phyloP scores from a whole-genome alignment of 345 rosid genomes.

The Punica granatum region DNA sequence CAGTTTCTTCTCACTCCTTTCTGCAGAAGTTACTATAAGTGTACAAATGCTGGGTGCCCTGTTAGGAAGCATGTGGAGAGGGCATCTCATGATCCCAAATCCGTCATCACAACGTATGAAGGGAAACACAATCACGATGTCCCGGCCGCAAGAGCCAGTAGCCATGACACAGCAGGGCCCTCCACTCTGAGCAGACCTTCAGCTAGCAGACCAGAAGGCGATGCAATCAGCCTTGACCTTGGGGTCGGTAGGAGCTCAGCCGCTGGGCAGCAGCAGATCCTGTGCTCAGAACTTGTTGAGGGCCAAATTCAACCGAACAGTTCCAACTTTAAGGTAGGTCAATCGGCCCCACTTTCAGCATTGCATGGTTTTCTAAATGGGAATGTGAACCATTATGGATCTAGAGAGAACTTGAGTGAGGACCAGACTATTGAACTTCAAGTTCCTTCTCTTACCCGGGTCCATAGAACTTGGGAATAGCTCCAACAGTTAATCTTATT shows the following conservation, averaged over 20 bases:
- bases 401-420: slow-evolving; percentile 46
- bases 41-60: slow-evolving; percentile 88
- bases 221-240: slow-evolving; percentile 77
- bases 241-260: slow-evolving; percentile 73
- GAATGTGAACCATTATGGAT: slow-evolving; percentile 47
- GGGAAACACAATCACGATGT: slow-evolving; percentile 98
- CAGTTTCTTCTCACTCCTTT: background rate
- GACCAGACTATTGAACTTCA: slow-evolving; percentile 15
- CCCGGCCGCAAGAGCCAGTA: slow-evolving; percentile 61
- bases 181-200: slow-evolving; percentile 27
- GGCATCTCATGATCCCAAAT: slow-evolving; percentile 98
- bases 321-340: slow-evolving; percentile 46
- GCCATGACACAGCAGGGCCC: slow-evolving; percentile 58
- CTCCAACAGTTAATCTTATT: background rate
- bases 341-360: slow-evolving; percentile 33
- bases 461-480: background rate
- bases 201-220: slow-evolving; percentile 52
- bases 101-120: slow-evolving; percentile 95
- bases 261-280: slow-evolving; percentile 14
- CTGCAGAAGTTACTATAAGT: slow-evolving; percentile 95
- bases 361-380: slow-evolving; percentile 56
- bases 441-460: background rate
- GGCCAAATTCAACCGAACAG: slow-evolving; percentile 33
- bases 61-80: slow-evolving; percentile 99
- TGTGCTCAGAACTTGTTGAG: slow-evolving; percentile 32